Evolutionary conservation across 2,329 filamentous ascomycete species (phyloP).

Genomic region (Ceratocystis ficicola): DNA sequence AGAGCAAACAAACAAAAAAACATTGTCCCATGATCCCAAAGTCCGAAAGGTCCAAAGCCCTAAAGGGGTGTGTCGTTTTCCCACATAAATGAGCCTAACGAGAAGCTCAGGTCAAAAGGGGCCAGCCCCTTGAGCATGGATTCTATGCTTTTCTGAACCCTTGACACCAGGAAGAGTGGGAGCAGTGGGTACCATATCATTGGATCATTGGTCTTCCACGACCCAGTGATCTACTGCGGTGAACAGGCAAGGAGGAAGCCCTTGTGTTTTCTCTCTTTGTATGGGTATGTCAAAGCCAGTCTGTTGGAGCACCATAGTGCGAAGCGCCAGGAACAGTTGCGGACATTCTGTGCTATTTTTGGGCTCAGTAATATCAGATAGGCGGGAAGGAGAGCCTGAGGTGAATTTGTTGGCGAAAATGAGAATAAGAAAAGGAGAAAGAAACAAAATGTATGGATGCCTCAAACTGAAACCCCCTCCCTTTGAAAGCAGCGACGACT

Average conservation of each 20-base stretch:
- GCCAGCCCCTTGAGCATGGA: conserved; percentile 12
- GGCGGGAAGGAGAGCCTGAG: not conserved
- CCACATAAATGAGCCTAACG: not conserved
- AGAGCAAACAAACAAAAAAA: not conserved
- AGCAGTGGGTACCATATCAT: conserved; percentile 4
- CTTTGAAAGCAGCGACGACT: conserved; percentile 6
- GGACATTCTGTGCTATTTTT: not conserved
- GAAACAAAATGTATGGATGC: conserved; percentile 8
- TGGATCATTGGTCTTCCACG: not conserved
- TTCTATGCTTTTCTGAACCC: not conserved
- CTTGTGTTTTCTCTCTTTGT: conserved; percentile 1
- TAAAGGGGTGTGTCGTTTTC: not conserved
- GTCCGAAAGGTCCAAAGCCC: not conserved
- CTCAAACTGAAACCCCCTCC: not conserved
- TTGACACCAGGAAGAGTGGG: not conserved
- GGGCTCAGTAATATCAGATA: not conserved
- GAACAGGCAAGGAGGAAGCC: not conserved
- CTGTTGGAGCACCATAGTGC: not conserved
- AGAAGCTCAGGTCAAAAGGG: conserved; percentile 7
- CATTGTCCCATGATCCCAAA: not conserved
- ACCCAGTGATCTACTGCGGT: not conserved
- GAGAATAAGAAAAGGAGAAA: not conserved
- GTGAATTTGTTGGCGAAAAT: not conserved
- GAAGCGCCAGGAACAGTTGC: not conserved
- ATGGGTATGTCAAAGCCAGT: not conserved